Conservation (phyloP, 148 eudicot genomes). For the Amaranthus palmeri region DNA sequence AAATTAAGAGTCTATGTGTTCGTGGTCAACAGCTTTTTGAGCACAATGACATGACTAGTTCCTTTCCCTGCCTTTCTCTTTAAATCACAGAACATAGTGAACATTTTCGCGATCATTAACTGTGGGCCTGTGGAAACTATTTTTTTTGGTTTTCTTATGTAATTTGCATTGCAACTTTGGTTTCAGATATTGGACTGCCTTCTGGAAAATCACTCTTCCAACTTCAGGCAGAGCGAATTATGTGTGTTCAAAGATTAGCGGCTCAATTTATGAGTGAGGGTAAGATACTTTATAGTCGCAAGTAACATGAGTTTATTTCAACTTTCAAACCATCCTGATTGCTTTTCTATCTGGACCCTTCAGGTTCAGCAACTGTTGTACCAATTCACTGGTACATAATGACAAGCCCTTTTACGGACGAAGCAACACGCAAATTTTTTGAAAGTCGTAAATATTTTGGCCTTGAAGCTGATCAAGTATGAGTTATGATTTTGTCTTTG, state of each 20-base stretch:
- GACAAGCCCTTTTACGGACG: slow-evolving; percentile 98
- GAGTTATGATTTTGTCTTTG: slow-evolving; percentile 6
- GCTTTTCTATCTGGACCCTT: slow-evolving; percentile 19
- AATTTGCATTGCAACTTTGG: slow-evolving; percentile 5
- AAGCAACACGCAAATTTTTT: slow-evolving; percentile 75
- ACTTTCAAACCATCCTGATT: slow-evolving; percentile 20
- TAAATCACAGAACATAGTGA: not conserved
- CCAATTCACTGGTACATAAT: slow-evolving; percentile 96
- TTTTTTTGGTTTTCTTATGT: not conserved
- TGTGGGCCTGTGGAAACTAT: not conserved
- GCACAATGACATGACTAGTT: not conserved
- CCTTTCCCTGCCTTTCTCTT: not conserved
- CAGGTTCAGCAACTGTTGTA: slow-evolving; percentile 47
- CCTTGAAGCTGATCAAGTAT: slow-evolving; percentile 89
- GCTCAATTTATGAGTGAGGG: slow-evolving; percentile 71
- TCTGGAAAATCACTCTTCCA: slow-evolving; percentile 98
- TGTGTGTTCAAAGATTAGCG: slow-evolving; percentile 77
- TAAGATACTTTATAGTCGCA: slow-evolving; percentile 32
- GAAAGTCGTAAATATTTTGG: slow-evolving; percentile 82
- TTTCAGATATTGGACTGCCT: slow-evolving; percentile 91
- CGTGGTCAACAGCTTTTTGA: not conserved
- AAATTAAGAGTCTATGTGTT: not conserved
- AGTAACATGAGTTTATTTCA: not conserved
- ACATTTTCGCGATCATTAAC: not conserved
- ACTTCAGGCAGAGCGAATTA: slow-evolving; percentile 94